Conservation (phyloP, 495 filamentous ascomycete species). For the Podospora australis region DNA sequence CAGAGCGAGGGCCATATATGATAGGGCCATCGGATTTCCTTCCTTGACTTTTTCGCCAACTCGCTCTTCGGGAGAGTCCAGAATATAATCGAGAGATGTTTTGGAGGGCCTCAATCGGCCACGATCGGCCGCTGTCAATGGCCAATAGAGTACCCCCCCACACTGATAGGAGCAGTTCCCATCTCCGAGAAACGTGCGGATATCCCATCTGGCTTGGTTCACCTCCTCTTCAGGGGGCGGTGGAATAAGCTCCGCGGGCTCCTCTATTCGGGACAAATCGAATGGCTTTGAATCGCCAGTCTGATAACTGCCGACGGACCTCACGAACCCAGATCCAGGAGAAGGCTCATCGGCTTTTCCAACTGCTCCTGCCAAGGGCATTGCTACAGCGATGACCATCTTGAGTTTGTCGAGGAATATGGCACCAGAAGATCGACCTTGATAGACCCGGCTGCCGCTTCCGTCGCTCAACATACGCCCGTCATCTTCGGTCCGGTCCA, state of each 20-base stretch:
- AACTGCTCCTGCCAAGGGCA: constrained; percentile 9
- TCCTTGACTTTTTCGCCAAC: too few species aligned
- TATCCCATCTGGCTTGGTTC: too few species aligned
- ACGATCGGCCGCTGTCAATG: constrained; percentile 9
- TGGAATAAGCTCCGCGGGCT: too few species aligned
- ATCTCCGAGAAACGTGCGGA: not conserved
- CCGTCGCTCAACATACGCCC: constrained; percentile 30
- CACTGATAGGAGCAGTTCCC: not conserved
- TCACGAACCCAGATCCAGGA: constrained; percentile 16
- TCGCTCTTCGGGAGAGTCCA: too few species aligned
- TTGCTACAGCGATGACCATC: constrained; percentile 25
- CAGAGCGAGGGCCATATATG: constrained; percentile 27
- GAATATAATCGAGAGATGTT: too few species aligned
- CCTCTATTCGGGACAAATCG: too few species aligned
- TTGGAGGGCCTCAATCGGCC: too few species aligned
- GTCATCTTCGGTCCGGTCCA: constrained; percentile 13
- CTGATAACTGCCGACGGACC: constrained; percentile 31
- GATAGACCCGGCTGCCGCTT: constrained; percentile 28
- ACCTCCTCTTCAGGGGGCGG: too few species aligned
- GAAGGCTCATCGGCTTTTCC: not conserved
- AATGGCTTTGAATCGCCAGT: constrained; percentile 40
- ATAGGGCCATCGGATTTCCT: constrained; percentile 27
- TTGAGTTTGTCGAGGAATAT: constrained; percentile 35
- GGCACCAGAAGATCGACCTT: constrained; percentile 35
- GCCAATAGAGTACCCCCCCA: not conserved